A percentile compares a stretch with the other conserved stretches of the same genome.
Evolutionary conservation across 768 basidiomycete species (phyloP).

Genomic region (Amanita phalloides): DNA sequence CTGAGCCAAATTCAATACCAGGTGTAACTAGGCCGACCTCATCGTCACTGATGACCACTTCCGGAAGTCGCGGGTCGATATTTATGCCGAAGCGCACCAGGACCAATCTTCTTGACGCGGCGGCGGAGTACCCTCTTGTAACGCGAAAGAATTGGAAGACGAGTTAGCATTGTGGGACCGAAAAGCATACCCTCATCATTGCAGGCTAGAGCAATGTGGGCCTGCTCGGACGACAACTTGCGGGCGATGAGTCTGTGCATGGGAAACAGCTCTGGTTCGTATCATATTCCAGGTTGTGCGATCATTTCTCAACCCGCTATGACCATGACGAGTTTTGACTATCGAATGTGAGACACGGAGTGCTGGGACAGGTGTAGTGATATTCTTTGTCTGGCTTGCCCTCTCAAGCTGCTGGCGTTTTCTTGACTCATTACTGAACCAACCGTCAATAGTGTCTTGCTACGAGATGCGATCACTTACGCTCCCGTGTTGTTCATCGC

Average conservation of each 20-base stretch:
- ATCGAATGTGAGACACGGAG: slow-evolving; percentile 17
- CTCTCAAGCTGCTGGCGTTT: slow-evolving; percentile 63
- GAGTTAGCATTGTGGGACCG: slow-evolving; percentile 32
- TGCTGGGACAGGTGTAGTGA: slow-evolving; percentile 13
- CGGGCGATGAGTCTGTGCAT: slow-evolving; percentile 45
- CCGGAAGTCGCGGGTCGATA: slow-evolving; percentile 64
- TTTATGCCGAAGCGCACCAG: slow-evolving; percentile 44
- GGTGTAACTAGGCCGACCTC: slow-evolving; percentile 62
- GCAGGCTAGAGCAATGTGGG: slow-evolving; percentile 15
- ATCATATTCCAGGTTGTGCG: slow-evolving; percentile 28
- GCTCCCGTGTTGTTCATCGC: slow-evolving; percentile 89
- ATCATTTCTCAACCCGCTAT: slow-evolving; percentile 36
- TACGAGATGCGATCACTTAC: slow-evolving; percentile 25
- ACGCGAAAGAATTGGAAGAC: slow-evolving; percentile 52
- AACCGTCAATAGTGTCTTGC: background rate
- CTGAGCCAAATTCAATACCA: slow-evolving; percentile 35
- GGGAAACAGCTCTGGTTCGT: slow-evolving; percentile 26
- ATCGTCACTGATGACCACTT: slow-evolving; percentile 53
- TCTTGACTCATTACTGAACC: slow-evolving; percentile 40
- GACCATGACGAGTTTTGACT: slow-evolving; percentile 48
- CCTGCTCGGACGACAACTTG: slow-evolving; percentile 11
- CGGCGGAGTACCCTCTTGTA: slow-evolving; percentile 45
- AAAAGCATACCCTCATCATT: slow-evolving; percentile 49
- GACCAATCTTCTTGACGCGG: slow-evolving; percentile 29
- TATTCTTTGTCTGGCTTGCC: slow-evolving; percentile 28